These are phyloP conservation scores for Dioszegia hungarica DNA, from an alignment of 768 basidiomycete genomes.

Conservation along the genomic window DNA sequence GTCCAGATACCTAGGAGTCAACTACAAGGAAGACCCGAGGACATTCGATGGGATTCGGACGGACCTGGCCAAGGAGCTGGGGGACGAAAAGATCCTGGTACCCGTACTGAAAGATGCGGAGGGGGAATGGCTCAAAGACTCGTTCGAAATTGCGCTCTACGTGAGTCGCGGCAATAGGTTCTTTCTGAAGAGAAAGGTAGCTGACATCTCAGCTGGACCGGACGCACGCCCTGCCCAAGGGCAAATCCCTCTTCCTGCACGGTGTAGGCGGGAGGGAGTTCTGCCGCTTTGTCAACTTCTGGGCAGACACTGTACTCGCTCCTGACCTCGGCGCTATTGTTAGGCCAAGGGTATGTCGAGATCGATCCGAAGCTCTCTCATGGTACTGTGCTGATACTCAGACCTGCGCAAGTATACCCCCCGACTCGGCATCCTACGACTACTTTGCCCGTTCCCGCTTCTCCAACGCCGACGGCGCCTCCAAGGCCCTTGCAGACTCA, in stretches of 20 bases:
- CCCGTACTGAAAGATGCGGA: slow-evolving; percentile 1
- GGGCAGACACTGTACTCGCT: slow-evolving; percentile 1
- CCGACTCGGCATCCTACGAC: not conserved
- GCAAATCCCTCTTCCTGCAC: slow-evolving; percentile 8
- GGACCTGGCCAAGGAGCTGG: not conserved
- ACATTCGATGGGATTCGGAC: not conserved
- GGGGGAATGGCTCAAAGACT: not conserved
- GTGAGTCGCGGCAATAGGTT: not conserved
- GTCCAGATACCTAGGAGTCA: not conserved
- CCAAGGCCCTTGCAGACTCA: not conserved
- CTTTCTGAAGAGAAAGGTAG: too few species aligned
- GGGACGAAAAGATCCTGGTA: slow-evolving; percentile 1
- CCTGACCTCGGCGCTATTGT: not conserved
- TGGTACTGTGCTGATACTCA: not conserved
- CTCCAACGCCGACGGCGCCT: not conserved
- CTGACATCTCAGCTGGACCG: slow-evolving; percentile 3
- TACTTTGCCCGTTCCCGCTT: not conserved
- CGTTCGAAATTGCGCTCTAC: slow-evolving; percentile 2
- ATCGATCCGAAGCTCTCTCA: too few species aligned
- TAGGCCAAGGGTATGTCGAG: not conserved
- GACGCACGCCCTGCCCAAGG: not conserved
- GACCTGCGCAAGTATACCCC: not conserved
- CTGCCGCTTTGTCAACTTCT: slow-evolving; percentile 4
- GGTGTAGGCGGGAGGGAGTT: slow-evolving; percentile 5
- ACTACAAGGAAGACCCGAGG: not conserved